Conservation (phyloP, 148 eudicot genomes). For the Camellia lanceoleosa region DNA sequence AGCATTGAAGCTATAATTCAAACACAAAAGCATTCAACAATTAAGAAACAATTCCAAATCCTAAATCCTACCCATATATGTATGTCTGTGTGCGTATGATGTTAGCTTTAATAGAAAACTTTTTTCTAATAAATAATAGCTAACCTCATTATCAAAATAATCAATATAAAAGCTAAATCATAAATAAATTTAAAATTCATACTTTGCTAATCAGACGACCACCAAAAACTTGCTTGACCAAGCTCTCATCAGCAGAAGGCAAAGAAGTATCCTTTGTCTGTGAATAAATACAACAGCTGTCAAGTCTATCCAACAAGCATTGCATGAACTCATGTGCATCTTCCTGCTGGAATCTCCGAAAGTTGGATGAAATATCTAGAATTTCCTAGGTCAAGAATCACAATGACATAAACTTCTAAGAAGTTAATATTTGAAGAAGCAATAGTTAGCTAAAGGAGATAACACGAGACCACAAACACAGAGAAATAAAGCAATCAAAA, state of each 20-base stretch:
- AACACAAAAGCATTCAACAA: no score
- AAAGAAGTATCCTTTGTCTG: constrained; percentile 12
- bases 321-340: constrained; percentile 95
- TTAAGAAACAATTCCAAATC: no score
- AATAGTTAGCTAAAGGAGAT: neutral
- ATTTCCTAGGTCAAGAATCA: constrained; percentile 47
- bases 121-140: neutral
- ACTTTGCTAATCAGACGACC: constrained; percentile 92
- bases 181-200: constrained; percentile 10
- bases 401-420: constrained; percentile 14
- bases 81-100: neutral
- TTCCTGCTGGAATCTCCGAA: constrained; percentile 76
- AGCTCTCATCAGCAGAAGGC: constrained; percentile 15
- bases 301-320: constrained; percentile 77
- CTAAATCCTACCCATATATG: neutral
- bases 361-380: constrained; percentile 64
- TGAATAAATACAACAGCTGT: constrained; percentile 43
- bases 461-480: neutral
- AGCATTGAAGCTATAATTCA: no score
- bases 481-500: neutral
- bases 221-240: constrained; percentile 66
- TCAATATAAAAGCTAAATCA: neutral
- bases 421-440: neutral
- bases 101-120: neutral
- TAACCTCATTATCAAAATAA: neutral